Percentiles rank a stretch among this genome's conserved stretches.
Conservation (phyloP, 2,329 filamentous ascomycete species). For the Monilinia polystroma region DNA sequence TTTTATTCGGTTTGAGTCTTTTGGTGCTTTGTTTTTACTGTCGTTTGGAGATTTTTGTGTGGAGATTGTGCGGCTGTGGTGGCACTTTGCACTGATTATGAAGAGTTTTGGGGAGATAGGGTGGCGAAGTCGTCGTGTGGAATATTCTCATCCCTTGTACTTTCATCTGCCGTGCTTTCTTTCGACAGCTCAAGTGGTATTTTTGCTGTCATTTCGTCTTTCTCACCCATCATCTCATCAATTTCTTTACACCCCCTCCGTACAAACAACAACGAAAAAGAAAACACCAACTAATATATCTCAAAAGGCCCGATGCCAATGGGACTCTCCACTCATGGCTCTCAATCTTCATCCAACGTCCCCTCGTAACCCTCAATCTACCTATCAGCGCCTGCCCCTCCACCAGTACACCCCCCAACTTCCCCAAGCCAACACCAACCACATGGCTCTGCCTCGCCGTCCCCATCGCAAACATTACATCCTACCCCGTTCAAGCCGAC, state of each 20-base stretch:
- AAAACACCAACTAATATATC: neutral
- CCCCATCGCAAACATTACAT: slow-evolving; percentile 32
- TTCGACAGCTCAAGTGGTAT: neutral
- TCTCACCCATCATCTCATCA: neutral
- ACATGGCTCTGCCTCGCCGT: slow-evolving; percentile 37
- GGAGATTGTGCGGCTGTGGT: no score
- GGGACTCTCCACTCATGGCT: slow-evolving; percentile 15
- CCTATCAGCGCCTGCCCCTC: neutral
- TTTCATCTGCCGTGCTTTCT: rapidly evolving
- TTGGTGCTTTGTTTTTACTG: neutral
- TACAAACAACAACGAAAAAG: neutral
- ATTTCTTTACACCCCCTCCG: neutral
- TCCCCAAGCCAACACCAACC: slow-evolving; percentile 28
- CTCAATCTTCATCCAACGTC: slow-evolving; percentile 18
- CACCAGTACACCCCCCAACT: slow-evolving; percentile 29
- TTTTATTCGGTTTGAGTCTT: neutral
- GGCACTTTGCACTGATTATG: neutral
- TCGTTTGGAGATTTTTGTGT: neutral
- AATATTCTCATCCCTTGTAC: neutral
- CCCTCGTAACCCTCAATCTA: neutral
- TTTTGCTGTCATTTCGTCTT: neutral
- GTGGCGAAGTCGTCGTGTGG: neutral
- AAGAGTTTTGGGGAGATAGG: no score
- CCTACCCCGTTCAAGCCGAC: slow-evolving; percentile 26
- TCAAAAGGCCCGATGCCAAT: slow-evolving; percentile 3